Evolutionary conservation across 148 eudicot genomes (phyloP).

Genomic region (Dianthus caryophyllus): DNA sequence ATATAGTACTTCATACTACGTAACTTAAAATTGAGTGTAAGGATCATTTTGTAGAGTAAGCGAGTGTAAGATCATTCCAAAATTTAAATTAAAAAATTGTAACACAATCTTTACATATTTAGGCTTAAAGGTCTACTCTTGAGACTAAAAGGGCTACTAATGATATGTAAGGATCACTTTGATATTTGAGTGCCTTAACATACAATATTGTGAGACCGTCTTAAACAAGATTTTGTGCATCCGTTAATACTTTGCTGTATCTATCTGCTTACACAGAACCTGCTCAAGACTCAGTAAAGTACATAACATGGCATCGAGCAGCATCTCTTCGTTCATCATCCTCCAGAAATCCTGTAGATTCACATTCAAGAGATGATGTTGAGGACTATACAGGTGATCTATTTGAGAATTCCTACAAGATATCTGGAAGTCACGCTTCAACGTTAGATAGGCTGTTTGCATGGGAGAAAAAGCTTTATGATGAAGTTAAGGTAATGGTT

Average conservation of each 20-base stretch:
- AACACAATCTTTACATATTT: too few relatives aligned
- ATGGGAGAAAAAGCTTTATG: conserved; percentile 93
- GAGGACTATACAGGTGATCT: conserved; percentile 56
- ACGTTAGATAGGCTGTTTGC: conserved; percentile 85
- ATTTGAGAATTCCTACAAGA: conserved; percentile 65
- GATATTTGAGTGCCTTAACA: too few relatives aligned
- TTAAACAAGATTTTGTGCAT: too few relatives aligned
- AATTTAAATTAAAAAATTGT: too few relatives aligned
- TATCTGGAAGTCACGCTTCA: conserved; percentile 90
- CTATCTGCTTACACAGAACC: conserved; percentile 41
- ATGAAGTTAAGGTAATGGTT: conserved; percentile 84
- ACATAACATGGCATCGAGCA: conserved; percentile 90
- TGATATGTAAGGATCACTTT: too few relatives aligned
- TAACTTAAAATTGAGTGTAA: neutral
- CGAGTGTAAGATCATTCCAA: too few relatives aligned
- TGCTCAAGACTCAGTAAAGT: conserved; percentile 60
- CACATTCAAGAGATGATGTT: conserved; percentile 53
- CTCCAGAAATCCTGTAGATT: conserved; percentile 59
- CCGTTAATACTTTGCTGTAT: neutral
- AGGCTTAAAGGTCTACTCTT: too few relatives aligned
- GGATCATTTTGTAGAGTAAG: neutral
- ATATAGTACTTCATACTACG: too few relatives aligned
- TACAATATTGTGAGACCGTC: too few relatives aligned
- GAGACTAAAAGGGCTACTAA: too few relatives aligned
- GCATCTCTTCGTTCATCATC: conserved; percentile 74